Base-by-base conservation (phyloP, 2,329 filamentous ascomycete genomes). In the Ophiostoma sp. region DNA sequence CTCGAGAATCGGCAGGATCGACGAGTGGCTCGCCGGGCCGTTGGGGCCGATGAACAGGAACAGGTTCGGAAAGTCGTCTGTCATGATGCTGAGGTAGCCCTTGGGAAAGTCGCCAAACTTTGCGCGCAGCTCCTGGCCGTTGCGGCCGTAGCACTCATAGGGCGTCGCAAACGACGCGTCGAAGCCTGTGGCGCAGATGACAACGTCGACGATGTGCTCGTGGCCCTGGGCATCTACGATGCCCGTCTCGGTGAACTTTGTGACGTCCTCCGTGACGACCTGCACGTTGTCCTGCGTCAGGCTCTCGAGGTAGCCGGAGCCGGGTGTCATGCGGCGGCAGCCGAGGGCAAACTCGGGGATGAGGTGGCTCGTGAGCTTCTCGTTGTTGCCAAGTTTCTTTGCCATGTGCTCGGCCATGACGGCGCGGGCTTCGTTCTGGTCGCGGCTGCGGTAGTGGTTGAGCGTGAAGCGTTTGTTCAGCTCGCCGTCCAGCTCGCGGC, bases 81-180 rank as follows among this genome's bases (percentile, higher is more conserved):
- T 64, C 5, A 66, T 67, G 3, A 70, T 18, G 36, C 63, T 42
- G 12, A 72, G 40, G 66, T 72, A 72, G 6, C 66, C 88, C 73
- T 89, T 86, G 0, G 89, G 88, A 69, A 85, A 89, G 0, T 86
- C 87, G 63, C 68, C 74, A 69, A 74, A 75, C 66, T 72, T 41
- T 5, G 67, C 49, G n/a, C 58, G 36, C 36, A 70, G 65, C 12
- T 60, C 38, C 36, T 45, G 11, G 16, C 70, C 71, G 36, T 55
- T 60, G 8, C 18, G 27, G 41, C 71, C 71, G n/a, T 62, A 62
- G 18, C 66, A 49, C 4, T 27, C 8, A 45, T 86, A 77, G 1
- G 70, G 72, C 9, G 76, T 71, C 14, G 63, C 60, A 69, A 74
- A 77, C n/a, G 73, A 73, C 0, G 72, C 72, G 60, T 74, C 72